phyloP scores from a whole-genome alignment of 805 yeast genomes.

The Cyberlindnera subsufficiens region DNA sequence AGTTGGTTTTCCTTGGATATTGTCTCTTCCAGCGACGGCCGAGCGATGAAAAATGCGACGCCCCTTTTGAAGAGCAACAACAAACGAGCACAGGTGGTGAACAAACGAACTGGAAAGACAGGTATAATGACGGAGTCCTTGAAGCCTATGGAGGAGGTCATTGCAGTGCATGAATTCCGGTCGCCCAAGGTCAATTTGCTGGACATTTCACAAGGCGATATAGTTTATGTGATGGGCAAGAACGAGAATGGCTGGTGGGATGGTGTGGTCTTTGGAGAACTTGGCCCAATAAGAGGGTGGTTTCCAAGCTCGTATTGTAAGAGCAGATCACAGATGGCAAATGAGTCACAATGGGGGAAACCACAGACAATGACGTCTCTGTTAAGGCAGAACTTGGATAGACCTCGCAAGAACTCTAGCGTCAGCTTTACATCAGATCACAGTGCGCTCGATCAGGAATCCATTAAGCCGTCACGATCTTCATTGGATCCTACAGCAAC shows the following conservation, averaged over 20 bases:
- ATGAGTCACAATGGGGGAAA: background rate
- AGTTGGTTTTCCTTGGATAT: no score
- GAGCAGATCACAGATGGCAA: conserved; percentile 6
- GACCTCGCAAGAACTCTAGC: conserved; percentile 39
- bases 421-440: conserved; percentile 39
- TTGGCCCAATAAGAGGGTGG: conserved; percentile 63
- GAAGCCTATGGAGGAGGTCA: conserved; percentile 48
- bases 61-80: background rate
- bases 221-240: conserved; percentile 62
- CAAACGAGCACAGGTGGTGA: background rate
- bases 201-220: conserved; percentile 56
- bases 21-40: no score
- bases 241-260: conserved; percentile 83
- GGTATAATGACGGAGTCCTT: background rate
- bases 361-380: conserved; percentile 12
- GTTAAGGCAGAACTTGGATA: conserved; percentile 21
- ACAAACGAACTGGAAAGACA: background rate
- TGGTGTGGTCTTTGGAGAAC: conserved; percentile 42
- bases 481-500: conserved; percentile 7
- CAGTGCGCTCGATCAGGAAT: conserved; percentile 1
- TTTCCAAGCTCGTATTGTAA: conserved; percentile 62
- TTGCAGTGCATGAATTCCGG: conserved; percentile 50
- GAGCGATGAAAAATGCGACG: no score
- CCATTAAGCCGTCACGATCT: background rate
- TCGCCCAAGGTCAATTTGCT: conserved; percentile 47